Conservation (phyloP, 2,329 filamentous ascomycete species). For the Colletotrichum sidae region DNA sequence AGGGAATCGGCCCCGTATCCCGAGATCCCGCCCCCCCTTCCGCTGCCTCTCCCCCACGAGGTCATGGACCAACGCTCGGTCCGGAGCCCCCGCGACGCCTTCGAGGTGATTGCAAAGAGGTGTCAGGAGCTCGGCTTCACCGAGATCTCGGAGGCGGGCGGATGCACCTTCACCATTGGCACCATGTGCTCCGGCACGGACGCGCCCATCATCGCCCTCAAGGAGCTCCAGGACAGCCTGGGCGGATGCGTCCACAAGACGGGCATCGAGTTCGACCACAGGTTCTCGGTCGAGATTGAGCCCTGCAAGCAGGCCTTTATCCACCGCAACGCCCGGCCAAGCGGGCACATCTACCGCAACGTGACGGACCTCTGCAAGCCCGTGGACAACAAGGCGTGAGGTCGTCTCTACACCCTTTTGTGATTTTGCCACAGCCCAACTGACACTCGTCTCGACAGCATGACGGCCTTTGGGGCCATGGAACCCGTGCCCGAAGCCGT, state of each 20-base stretch:
- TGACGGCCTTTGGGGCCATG: conserved; percentile 74
- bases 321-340: conserved; percentile 65
- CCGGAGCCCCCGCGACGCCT: conserved; percentile 28
- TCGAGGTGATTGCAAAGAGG: conserved; percentile 20
- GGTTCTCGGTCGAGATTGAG: conserved; percentile 74
- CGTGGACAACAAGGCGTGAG: conserved; percentile 53
- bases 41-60: not conserved
- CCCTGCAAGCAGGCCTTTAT: conserved; percentile 75
- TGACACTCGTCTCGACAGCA: conserved; percentile 53
- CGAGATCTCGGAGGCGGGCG: conserved; percentile 42
- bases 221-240: conserved; percentile 63
- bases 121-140: conserved; percentile 37
- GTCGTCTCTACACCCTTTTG: conserved; percentile 42
- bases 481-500: conserved; percentile 65
- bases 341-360: conserved; percentile 66
- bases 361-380: conserved; percentile 64
- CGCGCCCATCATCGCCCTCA: conserved; percentile 74
- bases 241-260: conserved; percentile 43
- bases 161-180: conserved; percentile 59
- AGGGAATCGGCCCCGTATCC: too few relatives aligned
- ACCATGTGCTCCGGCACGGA: conserved; percentile 87
- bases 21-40: not conserved
- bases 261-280: conserved; percentile 61
- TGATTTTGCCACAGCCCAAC: conserved; percentile 9
- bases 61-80: conserved; percentile 23